Base-by-base conservation (phyloP, 2,329 filamentous ascomycete species). In the Alternaria metachromatica region DNA sequence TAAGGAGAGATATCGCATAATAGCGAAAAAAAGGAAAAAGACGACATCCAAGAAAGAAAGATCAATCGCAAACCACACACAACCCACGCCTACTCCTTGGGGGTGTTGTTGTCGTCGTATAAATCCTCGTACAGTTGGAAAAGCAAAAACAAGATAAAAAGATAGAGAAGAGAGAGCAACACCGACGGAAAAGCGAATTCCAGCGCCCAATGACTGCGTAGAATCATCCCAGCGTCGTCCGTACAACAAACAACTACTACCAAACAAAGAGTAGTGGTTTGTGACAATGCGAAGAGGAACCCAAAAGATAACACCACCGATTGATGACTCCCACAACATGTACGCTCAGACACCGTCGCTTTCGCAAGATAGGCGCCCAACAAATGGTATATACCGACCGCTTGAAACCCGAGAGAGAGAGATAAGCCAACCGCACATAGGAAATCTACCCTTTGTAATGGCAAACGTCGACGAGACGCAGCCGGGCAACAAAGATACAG, bases 301-400 rank as follows among this genome's bases (percentile, higher is more conserved):
- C 71, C 25, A 37, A 41, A 41, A 46, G 26, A 51, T 26, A 51
- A 53, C 49, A 53, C 43, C 46, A 37, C 18, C 43, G 43, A 45
- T 26, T 50, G 68, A 71, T 65, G 63, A 75, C 69, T 41, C 37
- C 75, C 63, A 64, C 67, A 72, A 60, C 71, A 71, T 51, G 48
- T 51, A 53, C 70, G 67, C 70, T 71, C 69, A 69, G 75, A 79
- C 78, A 80, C 77, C 77, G 66, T 45, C 76, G 77, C 77, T 79
- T 51, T 78, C 76, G 74, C 76, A 77, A 73, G 68, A 71, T 73
- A 53, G 74, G 74, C 76, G 76, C 78, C 76, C 69, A 65, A 65
- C 67, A 73, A 53, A 72, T 80, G 78, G 78, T 80, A 80, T 80
- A 80, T 77, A 79, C 77, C 77, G 75, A 74, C 77, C 76, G 71